These are phyloP conservation scores for Noccaea bulbosa DNA, from an alignment of 345 rosid species.

Conservation along the genomic window DNA sequence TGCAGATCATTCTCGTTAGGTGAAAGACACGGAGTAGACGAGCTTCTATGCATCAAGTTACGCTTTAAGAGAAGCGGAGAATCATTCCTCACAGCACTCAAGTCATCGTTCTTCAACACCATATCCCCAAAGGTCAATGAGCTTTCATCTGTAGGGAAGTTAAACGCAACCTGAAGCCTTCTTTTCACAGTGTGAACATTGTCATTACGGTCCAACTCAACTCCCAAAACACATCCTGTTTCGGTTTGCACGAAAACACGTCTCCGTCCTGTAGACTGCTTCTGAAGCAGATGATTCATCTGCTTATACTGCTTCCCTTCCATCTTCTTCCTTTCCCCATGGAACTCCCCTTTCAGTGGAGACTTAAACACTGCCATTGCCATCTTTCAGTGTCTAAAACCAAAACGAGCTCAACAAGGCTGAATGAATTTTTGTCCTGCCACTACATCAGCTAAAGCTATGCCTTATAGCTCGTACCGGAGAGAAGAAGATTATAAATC, in stretches of 20 bases:
- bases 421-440: conserved; percentile 27
- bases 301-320: conserved; percentile 49
- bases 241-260: conserved; percentile 70
- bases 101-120: conserved; percentile 59
- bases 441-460: conserved; percentile 35
- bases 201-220: conserved; percentile 63
- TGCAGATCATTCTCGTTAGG: conserved; percentile 58
- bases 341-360: conserved; percentile 51
- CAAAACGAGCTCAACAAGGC: conserved; percentile 32
- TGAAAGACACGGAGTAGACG: conserved; percentile 67
- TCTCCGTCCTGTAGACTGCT: conserved; percentile 53
- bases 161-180: conserved; percentile 59
- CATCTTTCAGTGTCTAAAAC: conserved; percentile 54
- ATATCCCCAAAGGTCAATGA: conserved; percentile 66
- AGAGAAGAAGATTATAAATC: not conserved
- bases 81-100: conserved; percentile 61
- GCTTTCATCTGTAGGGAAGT: conserved; percentile 58
- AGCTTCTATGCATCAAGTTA: conserved; percentile 58
- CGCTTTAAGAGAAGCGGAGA: conserved; percentile 63
- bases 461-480: not conserved
- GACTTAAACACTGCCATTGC: conserved; percentile 56
- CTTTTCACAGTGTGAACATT: conserved; percentile 61
- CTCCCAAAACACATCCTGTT: conserved; percentile 66
- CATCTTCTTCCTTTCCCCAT: conserved; percentile 51
- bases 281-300: conserved; percentile 25